Evolutionary conservation across 352 stramenopile genomes (phyloP), one percentile per base, ranked within the genome.

Genomic region (Pythium dissotocum): DNA sequence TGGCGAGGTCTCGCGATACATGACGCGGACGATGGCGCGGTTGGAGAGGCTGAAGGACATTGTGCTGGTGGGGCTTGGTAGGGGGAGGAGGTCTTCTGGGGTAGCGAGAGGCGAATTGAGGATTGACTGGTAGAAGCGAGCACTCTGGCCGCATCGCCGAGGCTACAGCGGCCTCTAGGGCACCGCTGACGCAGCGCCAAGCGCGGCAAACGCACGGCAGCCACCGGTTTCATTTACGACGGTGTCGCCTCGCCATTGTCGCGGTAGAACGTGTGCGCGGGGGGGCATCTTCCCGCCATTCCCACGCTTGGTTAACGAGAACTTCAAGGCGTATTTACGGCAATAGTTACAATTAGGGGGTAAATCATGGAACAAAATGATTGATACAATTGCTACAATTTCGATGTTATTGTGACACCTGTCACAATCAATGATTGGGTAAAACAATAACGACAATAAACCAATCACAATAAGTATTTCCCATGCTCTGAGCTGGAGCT

Each of bases 401-500:
- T 38, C 33, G 33, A 38, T 2, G 33, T 1, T 38, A 9, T 38
- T 38, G 33, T 38, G 33, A 9, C 33, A 38, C 21, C 21, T 24
- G 21, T 24, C 21, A 24, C 21, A 24, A 24, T 38, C 33, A 38
- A 38, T 38, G 33, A 38, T 38, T 38, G 33, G 33, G 33, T 38
- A 38, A 38, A 38, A 38, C 33, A 38, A 38, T 9, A 38, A 38
- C 33, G 33, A 38, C 33, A 38, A 38, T 38, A 38, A 38, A 38
- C 33, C 33, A 38, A 38, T 38, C 33, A 38, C 33, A 6, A 38
- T 38, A 38, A 38, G 21, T 24, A 2, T 38, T 38, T 38, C 9
- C 33, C 33, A 38, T 38, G 33, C 33, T 38, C 33, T 38, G 33
- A 55, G n/a, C 13, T 60, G 6, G 61, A 60, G 24, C 13, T 60